Percentiles rank a stretch among this genome's conserved stretches.
These are phyloP conservation scores for Otatea glauca DNA, from an alignment of 176 grass and related monocot species.

Conservation along the genomic window DNA sequence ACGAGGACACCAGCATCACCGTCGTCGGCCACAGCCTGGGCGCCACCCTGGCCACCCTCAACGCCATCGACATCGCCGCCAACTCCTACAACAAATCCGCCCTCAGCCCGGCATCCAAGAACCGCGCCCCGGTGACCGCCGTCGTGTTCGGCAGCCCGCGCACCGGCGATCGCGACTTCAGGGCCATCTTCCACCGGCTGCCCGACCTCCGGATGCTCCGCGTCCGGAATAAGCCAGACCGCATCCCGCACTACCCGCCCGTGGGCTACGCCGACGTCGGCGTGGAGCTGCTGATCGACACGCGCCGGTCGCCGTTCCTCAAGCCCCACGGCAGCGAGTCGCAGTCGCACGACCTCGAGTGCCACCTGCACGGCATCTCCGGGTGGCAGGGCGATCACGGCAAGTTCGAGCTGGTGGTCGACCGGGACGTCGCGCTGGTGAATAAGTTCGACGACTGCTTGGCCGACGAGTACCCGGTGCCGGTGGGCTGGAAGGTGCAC, in stretches of 20 bases:
- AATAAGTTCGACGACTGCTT: conserved; percentile 81
- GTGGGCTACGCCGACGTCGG: conserved; percentile 70
- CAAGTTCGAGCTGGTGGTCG: conserved; percentile 66
- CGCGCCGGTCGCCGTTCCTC: conserved; percentile 67
- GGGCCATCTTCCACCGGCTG: conserved; percentile 50
- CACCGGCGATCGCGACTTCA: conserved; percentile 68
- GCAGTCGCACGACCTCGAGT: conserved; percentile 82
- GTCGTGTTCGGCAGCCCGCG: conserved; percentile 78
- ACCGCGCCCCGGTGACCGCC: conserved; percentile 49
- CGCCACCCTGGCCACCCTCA: conserved; percentile 79
- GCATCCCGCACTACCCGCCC: conserved; percentile 67
- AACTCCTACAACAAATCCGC: conserved; percentile 53
- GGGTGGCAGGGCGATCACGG: conserved; percentile 51
- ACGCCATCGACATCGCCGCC: conserved; percentile 64
- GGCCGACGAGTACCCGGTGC: conserved; percentile 74
- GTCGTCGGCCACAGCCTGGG: conserved; percentile 87
- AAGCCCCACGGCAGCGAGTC: conserved; percentile 60
- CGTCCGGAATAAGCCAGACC: conserved; percentile 64
- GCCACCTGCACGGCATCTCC: conserved; percentile 77
- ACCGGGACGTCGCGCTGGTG: conserved; percentile 78
- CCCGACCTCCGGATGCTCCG: conserved; percentile 67
- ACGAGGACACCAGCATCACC: conserved; percentile 87
- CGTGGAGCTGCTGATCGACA: conserved; percentile 73
- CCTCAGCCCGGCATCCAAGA: background rate
- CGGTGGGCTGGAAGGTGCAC: conserved; percentile 66